A percentile compares a stretch with the other conserved stretches of the same genome.
These are phyloP conservation scores for Scenedesmus sp. DNA, from an alignment of 163 green algal genomes.

Conservation along the genomic window DNA sequence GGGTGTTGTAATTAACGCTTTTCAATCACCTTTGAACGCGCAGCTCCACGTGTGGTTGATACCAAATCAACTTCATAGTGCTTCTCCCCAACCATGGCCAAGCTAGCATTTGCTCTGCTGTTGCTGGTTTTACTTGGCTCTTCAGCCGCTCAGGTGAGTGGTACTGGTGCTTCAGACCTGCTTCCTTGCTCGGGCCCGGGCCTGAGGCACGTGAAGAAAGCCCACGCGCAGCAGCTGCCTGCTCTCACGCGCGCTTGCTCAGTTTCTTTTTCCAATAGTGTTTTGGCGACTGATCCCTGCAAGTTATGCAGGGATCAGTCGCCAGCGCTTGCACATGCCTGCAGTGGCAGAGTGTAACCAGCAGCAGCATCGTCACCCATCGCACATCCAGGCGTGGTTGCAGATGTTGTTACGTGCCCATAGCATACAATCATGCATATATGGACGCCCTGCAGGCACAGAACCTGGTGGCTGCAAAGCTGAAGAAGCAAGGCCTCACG, in stretches of 20 bases:
- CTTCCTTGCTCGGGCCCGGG: background rate
- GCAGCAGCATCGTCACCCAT: background rate
- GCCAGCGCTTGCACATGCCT: background rate
- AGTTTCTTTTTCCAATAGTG: too few relatives aligned
- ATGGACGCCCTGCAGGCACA: background rate
- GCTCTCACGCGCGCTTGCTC: background rate
- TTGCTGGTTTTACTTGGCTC: background rate
- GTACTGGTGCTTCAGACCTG: background rate
- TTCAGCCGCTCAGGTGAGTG: background rate
- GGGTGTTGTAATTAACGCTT: background rate
- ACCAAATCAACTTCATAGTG: slow-evolving; percentile 14
- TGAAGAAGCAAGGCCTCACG: background rate
- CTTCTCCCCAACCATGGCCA: background rate
- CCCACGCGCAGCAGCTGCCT: background rate
- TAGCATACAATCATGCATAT: background rate
- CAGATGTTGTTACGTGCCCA: background rate
- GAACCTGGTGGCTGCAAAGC: background rate
- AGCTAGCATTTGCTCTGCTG: background rate
- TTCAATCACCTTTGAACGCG: background rate
- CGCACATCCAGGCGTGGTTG: background rate
- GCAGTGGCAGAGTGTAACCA: background rate
- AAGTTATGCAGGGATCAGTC: background rate
- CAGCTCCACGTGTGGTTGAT: background rate
- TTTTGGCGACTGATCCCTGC: too few relatives aligned
- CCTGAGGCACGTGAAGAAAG: background rate